These are phyloP conservation scores for Castanospermum australe DNA, from an alignment of 306 rosid genomes.

Conservation along the genomic window DNA sequence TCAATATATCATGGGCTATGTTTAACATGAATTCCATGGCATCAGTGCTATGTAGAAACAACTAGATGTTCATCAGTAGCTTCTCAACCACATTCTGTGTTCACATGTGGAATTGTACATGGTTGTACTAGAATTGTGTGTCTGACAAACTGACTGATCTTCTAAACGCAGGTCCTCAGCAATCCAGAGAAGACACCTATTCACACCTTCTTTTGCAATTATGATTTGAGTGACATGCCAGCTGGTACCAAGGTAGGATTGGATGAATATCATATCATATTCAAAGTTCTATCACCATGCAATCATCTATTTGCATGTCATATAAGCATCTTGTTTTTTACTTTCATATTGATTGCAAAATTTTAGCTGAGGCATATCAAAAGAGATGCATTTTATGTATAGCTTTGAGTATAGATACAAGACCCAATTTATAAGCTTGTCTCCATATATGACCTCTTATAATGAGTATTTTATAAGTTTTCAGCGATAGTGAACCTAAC, in stretches of 20 bases:
- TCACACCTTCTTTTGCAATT: slow-evolving; percentile 83
- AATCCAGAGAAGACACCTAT: slow-evolving; percentile 92
- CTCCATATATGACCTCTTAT: neutral
- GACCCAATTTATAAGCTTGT: neutral
- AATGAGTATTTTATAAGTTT: neutral
- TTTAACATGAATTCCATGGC: slow-evolving; percentile 12
- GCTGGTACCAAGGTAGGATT: slow-evolving; percentile 78
- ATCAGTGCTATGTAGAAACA: neutral
- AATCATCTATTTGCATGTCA: slow-evolving; percentile 6
- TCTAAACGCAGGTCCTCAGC: slow-evolving; percentile 75
- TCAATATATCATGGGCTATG: neutral
- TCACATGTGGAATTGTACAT: neutral
- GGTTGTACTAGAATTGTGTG: slow-evolving; percentile 14
- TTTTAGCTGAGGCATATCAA: neutral
- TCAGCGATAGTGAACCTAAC: neutral
- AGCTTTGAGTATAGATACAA: neutral
- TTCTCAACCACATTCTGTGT: slow-evolving; percentile 10
- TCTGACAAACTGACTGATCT: slow-evolving; percentile 15
- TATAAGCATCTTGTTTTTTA: neutral
- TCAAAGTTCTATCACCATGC: slow-evolving; percentile 14
- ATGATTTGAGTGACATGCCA: slow-evolving; percentile 91
- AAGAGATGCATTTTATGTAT: neutral
- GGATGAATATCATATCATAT: neutral
- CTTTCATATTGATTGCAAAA: neutral
- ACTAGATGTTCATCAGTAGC: neutral